These are phyloP conservation scores for Juncus effusus DNA, from an alignment of 176 grass and related monocot genomes.

Conservation along the genomic window DNA sequence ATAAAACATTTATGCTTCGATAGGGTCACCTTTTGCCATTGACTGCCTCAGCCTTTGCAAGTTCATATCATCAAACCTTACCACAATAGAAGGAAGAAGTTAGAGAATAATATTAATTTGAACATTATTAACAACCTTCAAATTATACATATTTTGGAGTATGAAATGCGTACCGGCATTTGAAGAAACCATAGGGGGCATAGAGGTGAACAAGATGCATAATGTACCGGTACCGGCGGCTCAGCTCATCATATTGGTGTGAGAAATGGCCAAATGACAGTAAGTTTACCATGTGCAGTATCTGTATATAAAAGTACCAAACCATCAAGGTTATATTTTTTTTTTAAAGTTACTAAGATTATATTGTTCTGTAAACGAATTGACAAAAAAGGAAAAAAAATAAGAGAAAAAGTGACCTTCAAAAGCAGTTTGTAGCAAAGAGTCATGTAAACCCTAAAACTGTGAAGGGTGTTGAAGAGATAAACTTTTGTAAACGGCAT, in stretches of 20 bases:
- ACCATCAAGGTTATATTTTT: not conserved
- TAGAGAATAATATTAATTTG: not conserved
- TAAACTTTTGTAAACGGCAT: constrained; percentile 45
- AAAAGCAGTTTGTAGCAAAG: constrained; percentile 63
- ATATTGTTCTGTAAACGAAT: not conserved
- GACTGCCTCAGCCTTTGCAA: constrained; percentile 27
- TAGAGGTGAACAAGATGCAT: constrained; percentile 66
- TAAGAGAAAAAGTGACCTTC: constrained; percentile 28
- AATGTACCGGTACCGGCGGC: constrained; percentile 42
- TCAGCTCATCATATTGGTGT: constrained; percentile 11
- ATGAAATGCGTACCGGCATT: constrained; percentile 18
- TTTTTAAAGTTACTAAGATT: not conserved
- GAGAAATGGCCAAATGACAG: constrained; percentile 2
- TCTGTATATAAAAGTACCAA: constrained; percentile 18
- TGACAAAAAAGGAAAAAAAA: not conserved
- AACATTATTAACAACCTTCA: not conserved
- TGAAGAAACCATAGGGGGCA: constrained; percentile 56
- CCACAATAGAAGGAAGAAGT: not conserved
- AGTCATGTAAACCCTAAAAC: constrained; percentile 56
- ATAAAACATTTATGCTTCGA: constrained; percentile 1
- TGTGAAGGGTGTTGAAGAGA: constrained; percentile 44
- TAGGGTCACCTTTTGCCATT: not conserved
- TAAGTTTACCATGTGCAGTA: constrained; percentile 34
- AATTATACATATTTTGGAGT: too few relatives aligned
- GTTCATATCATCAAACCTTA: constrained; percentile 39